Evolutionary conservation across 148 eudicot species (phyloP), one percentile per base, ranked within the genome.

Genomic region (Nyssa sinensis): DNA sequence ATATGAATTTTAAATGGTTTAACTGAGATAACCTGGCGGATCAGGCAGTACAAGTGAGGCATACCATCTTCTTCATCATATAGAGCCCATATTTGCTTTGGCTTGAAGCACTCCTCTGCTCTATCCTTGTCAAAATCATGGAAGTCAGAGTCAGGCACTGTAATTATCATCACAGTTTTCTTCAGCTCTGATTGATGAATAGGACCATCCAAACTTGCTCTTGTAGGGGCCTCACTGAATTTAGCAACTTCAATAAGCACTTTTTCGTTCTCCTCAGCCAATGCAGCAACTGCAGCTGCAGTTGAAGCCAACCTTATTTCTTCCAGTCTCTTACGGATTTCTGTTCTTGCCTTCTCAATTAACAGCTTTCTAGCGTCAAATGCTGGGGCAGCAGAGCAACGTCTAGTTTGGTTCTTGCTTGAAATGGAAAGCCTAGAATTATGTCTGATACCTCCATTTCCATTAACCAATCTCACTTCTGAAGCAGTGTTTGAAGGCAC

Each of bases 21-120:
- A 27, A 84, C 78, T 0, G 99, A 95, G 66, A 95, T 79, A 34
- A 95, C 79, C 73, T 89, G 86, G 27, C 98, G 98, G 63, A 95
- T 91, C 49, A 95, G 83, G 82, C 99, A 95, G 72, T 95, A 95
- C 74, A 95, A 83, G 59, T 98, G 91, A 66, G 99, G 99, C 99
- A 95, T 95, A 23, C 99, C 99, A 57, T 95, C 99, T 80, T 95
- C 99, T 86, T 95, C 99, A 75, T 95, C 99, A 58, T 95, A 95
- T 71, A 95, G 63, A 44, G 99, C 99, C 99, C 99, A 95, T 81
- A 95, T 93, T 82, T 95, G 99, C 86, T 91, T 95, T 30, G 97
- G 93, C 75, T 89, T 87, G 84, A 95, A 93, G 78, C 96, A 91
- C 39, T 89, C 97, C 77, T 95, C 99, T 67, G 97, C 81, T 66